Evolutionary conservation across 345 rosid species (phyloP).

Genomic region (Zanthoxylum bungeanum): DNA sequence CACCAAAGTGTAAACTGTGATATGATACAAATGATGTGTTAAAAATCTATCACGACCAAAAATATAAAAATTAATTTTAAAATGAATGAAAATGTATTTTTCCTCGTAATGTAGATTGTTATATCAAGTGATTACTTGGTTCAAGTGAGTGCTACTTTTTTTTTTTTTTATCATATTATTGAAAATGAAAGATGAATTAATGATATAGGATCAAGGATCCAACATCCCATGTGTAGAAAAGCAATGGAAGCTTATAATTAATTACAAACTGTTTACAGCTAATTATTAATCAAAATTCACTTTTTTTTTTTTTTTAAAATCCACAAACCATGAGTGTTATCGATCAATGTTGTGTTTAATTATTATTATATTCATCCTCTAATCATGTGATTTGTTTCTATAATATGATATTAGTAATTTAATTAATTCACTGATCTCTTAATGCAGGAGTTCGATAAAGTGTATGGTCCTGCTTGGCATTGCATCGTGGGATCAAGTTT

Average conservation of each 20-base stretch:
- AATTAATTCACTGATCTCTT: background rate
- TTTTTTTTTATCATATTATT: background rate
- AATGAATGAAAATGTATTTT: no score
- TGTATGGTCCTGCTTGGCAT: slow-evolving; percentile 95
- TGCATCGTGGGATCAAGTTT: slow-evolving; percentile 87
- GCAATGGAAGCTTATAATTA: slow-evolving; percentile 10
- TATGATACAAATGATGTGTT: no score
- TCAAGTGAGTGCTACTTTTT: no score
- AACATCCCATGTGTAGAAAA: slow-evolving; percentile 35
- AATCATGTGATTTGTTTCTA: background rate
- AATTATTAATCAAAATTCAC: background rate
- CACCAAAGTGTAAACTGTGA: no score
- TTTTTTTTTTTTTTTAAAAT: slow-evolving; percentile 1
- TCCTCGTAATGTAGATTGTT: no score
- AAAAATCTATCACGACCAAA: no score
- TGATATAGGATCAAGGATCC: slow-evolving; percentile 9
- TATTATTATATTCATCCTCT: background rate
- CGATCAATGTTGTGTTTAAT: no score
- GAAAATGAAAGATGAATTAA: background rate
- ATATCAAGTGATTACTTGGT: no score
- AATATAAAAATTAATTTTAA: no score
- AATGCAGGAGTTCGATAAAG: slow-evolving; percentile 83
- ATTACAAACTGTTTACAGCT: background rate
- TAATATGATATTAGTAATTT: no score
- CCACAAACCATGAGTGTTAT: no score